These are phyloP conservation scores for Leucosporidium yakuticum DNA, from an alignment of 768 basidiomycete genomes.

Conservation along the genomic window DNA sequence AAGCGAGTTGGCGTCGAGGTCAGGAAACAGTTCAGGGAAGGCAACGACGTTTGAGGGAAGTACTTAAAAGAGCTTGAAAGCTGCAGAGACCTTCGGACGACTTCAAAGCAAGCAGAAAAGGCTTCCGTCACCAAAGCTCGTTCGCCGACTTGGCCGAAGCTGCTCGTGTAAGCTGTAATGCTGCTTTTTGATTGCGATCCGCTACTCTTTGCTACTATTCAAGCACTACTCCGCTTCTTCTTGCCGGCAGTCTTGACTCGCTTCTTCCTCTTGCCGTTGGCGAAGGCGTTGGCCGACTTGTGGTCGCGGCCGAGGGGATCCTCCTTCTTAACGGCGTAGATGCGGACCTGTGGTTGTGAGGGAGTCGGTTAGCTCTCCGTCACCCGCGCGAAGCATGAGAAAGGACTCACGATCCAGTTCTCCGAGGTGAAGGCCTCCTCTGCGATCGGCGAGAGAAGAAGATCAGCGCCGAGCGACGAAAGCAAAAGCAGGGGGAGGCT, in stretches of 20 bases:
- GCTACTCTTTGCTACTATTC: no score
- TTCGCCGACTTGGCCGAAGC: no score
- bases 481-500: conserved; percentile 40
- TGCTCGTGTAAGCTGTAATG: no score
- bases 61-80: no score
- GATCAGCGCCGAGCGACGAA: conserved; percentile 8
- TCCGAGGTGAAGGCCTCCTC: conserved; percentile 99
- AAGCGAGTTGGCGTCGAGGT: no score
- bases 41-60: no score
- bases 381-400: background rate
- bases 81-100: no score
- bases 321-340: conserved; percentile 91
- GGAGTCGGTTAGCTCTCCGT: background rate
- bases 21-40: no score
- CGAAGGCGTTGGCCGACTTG: conserved; percentile 78
- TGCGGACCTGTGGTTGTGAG: conserved; percentile 59
- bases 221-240: conserved; percentile 3
- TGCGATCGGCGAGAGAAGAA: conserved; percentile 39
- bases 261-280: conserved; percentile 81
- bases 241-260: conserved; percentile 34
- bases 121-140: no score
- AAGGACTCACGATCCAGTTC: conserved; percentile 85
- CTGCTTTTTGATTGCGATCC: no score
- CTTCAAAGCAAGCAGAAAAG: no score
- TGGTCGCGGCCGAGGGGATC: conserved; percentile 84